Base-by-base conservation (phyloP, 2,329 filamentous ascomycete species). In the Phaeomoniella chlamydospora region DNA sequence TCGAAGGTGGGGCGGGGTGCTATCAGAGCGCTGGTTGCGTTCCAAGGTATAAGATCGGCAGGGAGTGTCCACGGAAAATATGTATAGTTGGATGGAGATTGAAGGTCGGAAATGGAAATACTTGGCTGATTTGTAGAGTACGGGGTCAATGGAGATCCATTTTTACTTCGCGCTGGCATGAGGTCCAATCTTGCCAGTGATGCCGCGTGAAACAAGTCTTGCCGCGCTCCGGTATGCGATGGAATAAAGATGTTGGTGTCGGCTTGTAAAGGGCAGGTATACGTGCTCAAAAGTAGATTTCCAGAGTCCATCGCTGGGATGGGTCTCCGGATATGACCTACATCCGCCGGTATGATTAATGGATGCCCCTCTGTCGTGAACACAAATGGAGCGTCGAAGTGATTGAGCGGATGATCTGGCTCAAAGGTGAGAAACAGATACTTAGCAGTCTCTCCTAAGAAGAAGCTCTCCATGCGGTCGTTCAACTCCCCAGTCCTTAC, bases 381-480 rank as follows among this genome's bases (percentile, higher is more conserved):
- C 11, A 98, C 88, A 54, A 80, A 92, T 0, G 87, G 76, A 0
- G 78, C 77, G 56, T 96, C 90, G 29, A 92, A 62, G 14, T 74
- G 77, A 56, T 96, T 96, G 30, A 98, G 62, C 1, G 87, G 85
- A 57, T 96, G 90, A 11, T 77, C 70, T 3, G 77, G 70, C 45
- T 93, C 83, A 55, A 92, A 96, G 2, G 96, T 72, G 37, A 98
- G 64, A 54, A 92, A 96, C 43, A 98, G 66, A 55, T 98, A 98
- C 57, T 96, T 94, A 31, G 85, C 79, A 2, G 90, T 98, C 58
- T 98, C 90, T 11, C 90, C 88, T 1, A 98, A 68, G 51, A 96
- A 96, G 67, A 96, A 98, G 54, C 88, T 96, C 58, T 98, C 90
- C 90, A 96, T 96, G 19, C 90, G 80, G 54, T 98, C 87, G 46